These are phyloP conservation scores for Aspergillus fructus DNA, from an alignment of 2,329 filamentous ascomycete species.

Conservation along the genomic window DNA sequence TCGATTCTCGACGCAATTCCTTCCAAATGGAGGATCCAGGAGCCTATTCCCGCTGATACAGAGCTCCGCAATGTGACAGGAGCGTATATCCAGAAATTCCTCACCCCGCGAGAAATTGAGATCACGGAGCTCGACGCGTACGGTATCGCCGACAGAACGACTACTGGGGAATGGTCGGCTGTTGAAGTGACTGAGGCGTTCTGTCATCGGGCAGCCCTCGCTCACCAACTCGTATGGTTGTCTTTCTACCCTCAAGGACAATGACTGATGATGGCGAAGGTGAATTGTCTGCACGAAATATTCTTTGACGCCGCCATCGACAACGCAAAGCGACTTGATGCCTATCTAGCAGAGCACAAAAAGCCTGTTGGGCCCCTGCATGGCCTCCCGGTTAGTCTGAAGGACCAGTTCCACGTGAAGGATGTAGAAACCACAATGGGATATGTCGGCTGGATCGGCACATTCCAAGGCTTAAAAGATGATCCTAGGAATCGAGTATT, in stretches of 20 bases:
- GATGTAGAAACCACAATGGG: slow-evolving; percentile 60
- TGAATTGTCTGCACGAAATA: slow-evolving; percentile 55
- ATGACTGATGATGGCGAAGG: slow-evolving; percentile 17
- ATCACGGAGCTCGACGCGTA: slow-evolving; percentile 63
- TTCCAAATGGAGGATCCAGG: slow-evolving; percentile 53
- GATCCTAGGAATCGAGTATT: slow-evolving; percentile 49
- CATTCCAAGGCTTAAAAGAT: slow-evolving; percentile 57
- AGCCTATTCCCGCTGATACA: slow-evolving; percentile 47
- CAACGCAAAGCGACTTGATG: slow-evolving; percentile 51
- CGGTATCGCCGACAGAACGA: slow-evolving; percentile 56
- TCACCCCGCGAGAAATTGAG: slow-evolving; percentile 54
- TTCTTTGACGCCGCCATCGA: slow-evolving; percentile 55
- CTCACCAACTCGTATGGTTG: slow-evolving; percentile 56
- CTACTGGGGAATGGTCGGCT: slow-evolving; percentile 56
- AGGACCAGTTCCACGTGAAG: slow-evolving; percentile 50
- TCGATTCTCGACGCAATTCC: slow-evolving; percentile 57
- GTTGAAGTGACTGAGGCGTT: slow-evolving; percentile 57
- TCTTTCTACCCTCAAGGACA: not conserved
- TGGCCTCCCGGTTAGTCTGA: slow-evolving; percentile 59
- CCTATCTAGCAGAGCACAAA: slow-evolving; percentile 43
- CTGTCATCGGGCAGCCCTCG: slow-evolving; percentile 56
- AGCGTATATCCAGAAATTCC: slow-evolving; percentile 56
- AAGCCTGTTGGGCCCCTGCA: slow-evolving; percentile 59
- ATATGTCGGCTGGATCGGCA: slow-evolving; percentile 65
- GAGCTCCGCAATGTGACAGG: slow-evolving; percentile 59